Conservation (phyloP, 768 basidiomycete genomes). For the Kwoniella shandongensis region DNA sequence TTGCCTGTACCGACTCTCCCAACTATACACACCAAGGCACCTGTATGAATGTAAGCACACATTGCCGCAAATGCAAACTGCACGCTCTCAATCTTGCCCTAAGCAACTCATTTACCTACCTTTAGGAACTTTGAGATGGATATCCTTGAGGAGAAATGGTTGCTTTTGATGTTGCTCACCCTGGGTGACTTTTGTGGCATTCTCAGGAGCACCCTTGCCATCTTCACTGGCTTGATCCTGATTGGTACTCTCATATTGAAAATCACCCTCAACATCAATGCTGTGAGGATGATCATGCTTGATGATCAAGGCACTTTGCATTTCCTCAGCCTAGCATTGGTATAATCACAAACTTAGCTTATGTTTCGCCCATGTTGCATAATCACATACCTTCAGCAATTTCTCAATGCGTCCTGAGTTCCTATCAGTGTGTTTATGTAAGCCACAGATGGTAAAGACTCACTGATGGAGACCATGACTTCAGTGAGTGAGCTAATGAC, state of each 20-base stretch:
- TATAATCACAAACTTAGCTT: too few relatives aligned
- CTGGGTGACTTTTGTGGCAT: too few relatives aligned
- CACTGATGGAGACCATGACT: not conserved
- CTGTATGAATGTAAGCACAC: constrained; percentile 12
- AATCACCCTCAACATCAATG: constrained; percentile 56
- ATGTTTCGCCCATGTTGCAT: too few relatives aligned
- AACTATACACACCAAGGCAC: constrained; percentile 47
- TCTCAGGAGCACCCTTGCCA: too few relatives aligned
- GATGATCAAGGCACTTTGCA: too few relatives aligned
- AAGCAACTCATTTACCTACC: constrained; percentile 8
- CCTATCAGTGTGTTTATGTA: too few relatives aligned
- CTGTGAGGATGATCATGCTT: constrained; percentile 52
- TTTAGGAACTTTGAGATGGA: constrained; percentile 58
- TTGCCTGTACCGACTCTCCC: constrained; percentile 52
- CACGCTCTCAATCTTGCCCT: too few relatives aligned
- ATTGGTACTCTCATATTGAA: constrained; percentile 40
- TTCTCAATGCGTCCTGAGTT: not conserved
- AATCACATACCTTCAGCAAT: too few relatives aligned
- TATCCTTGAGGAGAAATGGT: constrained; percentile 60
- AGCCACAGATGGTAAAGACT: too few relatives aligned
- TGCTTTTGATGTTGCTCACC: not conserved
- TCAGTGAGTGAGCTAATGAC: not conserved
- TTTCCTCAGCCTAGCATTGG: too few relatives aligned
- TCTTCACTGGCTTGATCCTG: too few relatives aligned
- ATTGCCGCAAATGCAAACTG: too few relatives aligned